Percentiles rank a stretch among this genome's conserved stretches.
Evolutionary conservation across 2,329 filamentous ascomycete species (phyloP).

Genomic region (Paecilomyces sp.): DNA sequence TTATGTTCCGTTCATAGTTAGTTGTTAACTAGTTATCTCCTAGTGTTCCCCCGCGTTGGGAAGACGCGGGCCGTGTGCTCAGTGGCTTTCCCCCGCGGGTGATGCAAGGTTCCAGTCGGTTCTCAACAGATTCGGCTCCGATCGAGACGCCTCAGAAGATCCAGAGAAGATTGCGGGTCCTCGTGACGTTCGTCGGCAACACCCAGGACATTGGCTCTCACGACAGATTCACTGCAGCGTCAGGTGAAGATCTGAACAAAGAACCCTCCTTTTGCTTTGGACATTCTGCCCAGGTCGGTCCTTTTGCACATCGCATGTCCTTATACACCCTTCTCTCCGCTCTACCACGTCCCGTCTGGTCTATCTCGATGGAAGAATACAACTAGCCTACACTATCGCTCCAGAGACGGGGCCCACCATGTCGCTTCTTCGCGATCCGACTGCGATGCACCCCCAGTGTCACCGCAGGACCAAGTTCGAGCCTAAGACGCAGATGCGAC

Average conservation of each 20-base stretch:
- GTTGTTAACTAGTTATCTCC: no score
- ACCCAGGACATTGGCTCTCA: background rate
- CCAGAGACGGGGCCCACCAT: conserved; percentile 20
- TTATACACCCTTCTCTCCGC: background rate
- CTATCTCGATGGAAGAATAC: background rate
- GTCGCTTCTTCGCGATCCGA: conserved; percentile 24
- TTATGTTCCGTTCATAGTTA: no score
- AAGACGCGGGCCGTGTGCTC: background rate
- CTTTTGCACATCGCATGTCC: background rate
- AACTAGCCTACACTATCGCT: conserved; percentile 16
- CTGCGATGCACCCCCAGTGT: conserved; percentile 21
- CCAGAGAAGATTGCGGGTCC: conserved; percentile 6
- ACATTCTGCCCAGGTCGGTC: background rate
- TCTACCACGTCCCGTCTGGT: background rate
- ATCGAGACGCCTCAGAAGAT: background rate
- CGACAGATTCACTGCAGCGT: background rate
- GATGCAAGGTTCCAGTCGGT: background rate
- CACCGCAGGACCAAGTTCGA: conserved; percentile 14
- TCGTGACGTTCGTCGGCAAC: conserved; percentile 15
- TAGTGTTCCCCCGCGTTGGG: background rate
- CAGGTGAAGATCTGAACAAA: background rate
- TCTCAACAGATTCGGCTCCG: background rate
- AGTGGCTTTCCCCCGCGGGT: background rate
- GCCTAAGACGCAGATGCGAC: background rate
- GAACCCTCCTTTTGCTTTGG: background rate